Evolutionary conservation across 2,329 filamentous ascomycete genomes (phyloP), one percentile per base, ranked within the genome.

Genomic region (Sporothrix pallida): DNA sequence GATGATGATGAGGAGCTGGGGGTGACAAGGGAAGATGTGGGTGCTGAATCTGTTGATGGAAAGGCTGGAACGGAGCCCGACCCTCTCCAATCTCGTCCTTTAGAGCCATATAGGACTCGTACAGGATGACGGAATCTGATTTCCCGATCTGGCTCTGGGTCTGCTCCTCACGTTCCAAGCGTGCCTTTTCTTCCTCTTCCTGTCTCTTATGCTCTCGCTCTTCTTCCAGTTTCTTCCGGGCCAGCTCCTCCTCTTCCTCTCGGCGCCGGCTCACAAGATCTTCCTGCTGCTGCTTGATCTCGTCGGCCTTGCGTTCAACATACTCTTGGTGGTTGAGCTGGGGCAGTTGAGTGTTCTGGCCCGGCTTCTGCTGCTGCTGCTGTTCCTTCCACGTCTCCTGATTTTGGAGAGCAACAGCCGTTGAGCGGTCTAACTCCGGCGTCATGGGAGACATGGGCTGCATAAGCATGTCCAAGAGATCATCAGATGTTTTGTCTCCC

Each of bases 81-180:
- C 62, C 20, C 5, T 26, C n/a, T 15, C 48, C 62, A n/a, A 12
- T 48, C 31, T 65, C 37, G 1, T 42, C 42, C 3, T 44, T 42
- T 12, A 65, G n/a, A 3, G 62, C 62, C 17, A 48, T 15, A n/a
- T 48, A 65, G 10, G 62, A 65, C 20, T 65, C 62, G 62, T 65
- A 65, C 10, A 65, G 62, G 7, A 9, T 15, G 62, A 65, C 42
- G 0, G 62, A 65, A 3, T n/a, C 4, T n/a, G 62, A 48, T 8
- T 10, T 9, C 15, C 48, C 42, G 1, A 10, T 6, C 12, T 44
- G 17, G 10, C 8, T 26, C 13, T 37, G 3, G 10, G 13, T 2
- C 52, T 56, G 52, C 52, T 56, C 37, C 62, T 65, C 42, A 9
- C 12, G 42, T 44, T 65, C 44, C 7, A 4, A 12, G 6, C 5